Evolutionary conservation across 805 yeast species (phyloP).

Genomic region (Torulaspora indica): DNA sequence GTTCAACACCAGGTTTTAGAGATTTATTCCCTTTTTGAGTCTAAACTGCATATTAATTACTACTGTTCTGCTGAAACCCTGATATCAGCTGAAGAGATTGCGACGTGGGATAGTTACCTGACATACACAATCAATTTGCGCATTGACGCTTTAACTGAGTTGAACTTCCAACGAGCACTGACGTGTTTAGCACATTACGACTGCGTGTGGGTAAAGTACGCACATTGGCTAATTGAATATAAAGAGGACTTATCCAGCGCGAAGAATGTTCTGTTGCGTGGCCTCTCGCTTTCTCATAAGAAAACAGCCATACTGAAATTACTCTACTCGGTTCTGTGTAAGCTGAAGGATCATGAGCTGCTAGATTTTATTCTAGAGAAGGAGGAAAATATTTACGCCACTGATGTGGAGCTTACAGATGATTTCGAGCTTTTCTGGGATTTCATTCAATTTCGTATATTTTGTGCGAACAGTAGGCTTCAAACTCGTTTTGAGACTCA

Average conservation of each 20-base stretch:
- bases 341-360: slow-evolving; percentile 21
- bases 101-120: slow-evolving; percentile 30
- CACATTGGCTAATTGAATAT: slow-evolving; percentile 29
- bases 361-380: slow-evolving; percentile 16
- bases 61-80: slow-evolving; percentile 30
- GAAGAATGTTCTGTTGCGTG: slow-evolving; percentile 23
- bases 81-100: slow-evolving; percentile 23
- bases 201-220: slow-evolving; percentile 31
- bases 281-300: slow-evolving; percentile 21
- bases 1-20: slow-evolving; percentile 32
- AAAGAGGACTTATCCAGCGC: slow-evolving; percentile 24
- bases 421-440: slow-evolving; percentile 34
- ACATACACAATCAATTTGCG: slow-evolving; percentile 26
- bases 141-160: slow-evolving; percentile 20
- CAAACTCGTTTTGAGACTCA: slow-evolving; percentile 21
- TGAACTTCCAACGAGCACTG: slow-evolving; percentile 35
- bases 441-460: slow-evolving; percentile 27
- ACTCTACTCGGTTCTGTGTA: slow-evolving; percentile 22
- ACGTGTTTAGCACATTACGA: slow-evolving; percentile 32
- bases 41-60: slow-evolving; percentile 26
- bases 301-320: slow-evolving; percentile 24
- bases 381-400: slow-evolving; percentile 14
- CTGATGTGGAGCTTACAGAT: slow-evolving; percentile 21
- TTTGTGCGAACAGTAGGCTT: slow-evolving; percentile 14
- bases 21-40: slow-evolving; percentile 31